Percentiles rank a stretch among this genome's conserved stretches.
Evolutionary conservation across 2,329 filamentous ascomycete species (phyloP).

Genomic region (Paradendryphiella salina): DNA sequence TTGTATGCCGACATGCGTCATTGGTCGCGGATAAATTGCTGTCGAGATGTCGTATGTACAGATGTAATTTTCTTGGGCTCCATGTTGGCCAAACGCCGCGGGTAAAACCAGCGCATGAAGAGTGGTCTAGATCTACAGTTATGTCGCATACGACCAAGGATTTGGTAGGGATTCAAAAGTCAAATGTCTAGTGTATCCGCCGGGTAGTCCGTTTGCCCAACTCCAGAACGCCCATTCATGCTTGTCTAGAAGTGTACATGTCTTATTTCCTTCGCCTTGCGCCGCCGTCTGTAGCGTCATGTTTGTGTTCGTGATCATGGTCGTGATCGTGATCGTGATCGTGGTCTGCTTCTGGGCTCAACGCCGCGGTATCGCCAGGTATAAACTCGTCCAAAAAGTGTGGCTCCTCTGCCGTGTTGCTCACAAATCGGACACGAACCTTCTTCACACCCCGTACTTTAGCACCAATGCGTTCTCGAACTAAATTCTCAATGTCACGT

Average conservation of each 20-base stretch:
- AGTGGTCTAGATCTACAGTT: slow-evolving; percentile 3
- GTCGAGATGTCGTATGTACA: slow-evolving; percentile 4
- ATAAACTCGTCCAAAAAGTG: slow-evolving; percentile 72
- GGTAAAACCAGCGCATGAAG: not conserved
- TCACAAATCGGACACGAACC: slow-evolving; percentile 81
- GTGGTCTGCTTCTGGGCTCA: slow-evolving; percentile 36
- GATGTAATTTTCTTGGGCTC: slow-evolving; percentile 2
- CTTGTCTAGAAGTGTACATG: slow-evolving; percentile 22
- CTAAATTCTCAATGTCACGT: slow-evolving; percentile 69
- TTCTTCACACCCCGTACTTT: slow-evolving; percentile 83
- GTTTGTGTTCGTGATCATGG: slow-evolving; percentile 29
- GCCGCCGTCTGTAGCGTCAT: slow-evolving; percentile 26
- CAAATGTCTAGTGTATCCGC: slow-evolving; percentile 16
- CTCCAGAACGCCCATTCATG: slow-evolving; percentile 32
- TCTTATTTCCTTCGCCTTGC: slow-evolving; percentile 30
- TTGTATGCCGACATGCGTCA: slow-evolving; percentile 1
- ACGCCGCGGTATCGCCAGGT: slow-evolving; percentile 32
- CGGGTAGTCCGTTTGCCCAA: slow-evolving; percentile 24
- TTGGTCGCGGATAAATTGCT: slow-evolving; percentile 33
- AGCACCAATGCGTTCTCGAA: slow-evolving; percentile 72
- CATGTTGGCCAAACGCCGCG: slow-evolving; percentile 10
- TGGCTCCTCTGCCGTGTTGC: slow-evolving; percentile 61
- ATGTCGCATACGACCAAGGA: not conserved
- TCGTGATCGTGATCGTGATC: slow-evolving; percentile 32
- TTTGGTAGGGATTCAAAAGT: slow-evolving; percentile 8